Percentiles rank a stretch among this genome's conserved stretches.
These are phyloP conservation scores for Blastobotrys proliferans DNA, from an alignment of 1,139 yeast species.

Conservation along the genomic window DNA sequence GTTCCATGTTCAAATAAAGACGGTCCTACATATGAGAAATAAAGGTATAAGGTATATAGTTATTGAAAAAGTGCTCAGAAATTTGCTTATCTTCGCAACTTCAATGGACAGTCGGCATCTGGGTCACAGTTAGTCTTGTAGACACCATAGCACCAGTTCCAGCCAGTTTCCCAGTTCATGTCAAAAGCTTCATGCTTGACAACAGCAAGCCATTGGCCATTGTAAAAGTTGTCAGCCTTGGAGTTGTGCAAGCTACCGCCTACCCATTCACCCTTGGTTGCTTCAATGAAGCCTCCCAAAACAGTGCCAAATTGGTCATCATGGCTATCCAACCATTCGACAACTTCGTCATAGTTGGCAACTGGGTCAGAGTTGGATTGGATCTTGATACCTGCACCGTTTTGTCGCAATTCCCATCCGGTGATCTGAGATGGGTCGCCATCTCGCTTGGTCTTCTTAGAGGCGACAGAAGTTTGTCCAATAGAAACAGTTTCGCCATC, in stretches of 20 bases:
- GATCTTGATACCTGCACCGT: slow-evolving; percentile 8
- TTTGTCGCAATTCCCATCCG: slow-evolving; percentile 7
- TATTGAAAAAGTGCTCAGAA: too few relatives aligned
- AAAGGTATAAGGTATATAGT: too few relatives aligned
- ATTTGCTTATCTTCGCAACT: too few relatives aligned
- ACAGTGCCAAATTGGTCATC: slow-evolving; percentile 3
- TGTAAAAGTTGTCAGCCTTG: slow-evolving; percentile 1
- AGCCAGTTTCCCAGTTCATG: slow-evolving; percentile 8
- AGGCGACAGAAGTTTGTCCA: slow-evolving; percentile 5
- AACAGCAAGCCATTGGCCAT: slow-evolving; percentile 10
- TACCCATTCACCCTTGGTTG: slow-evolving; percentile 3
- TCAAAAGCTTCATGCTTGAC: slow-evolving; percentile 8
- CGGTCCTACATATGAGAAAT: too few relatives aligned
- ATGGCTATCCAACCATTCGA: slow-evolving; percentile 3
- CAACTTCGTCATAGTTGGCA: slow-evolving; percentile 8
- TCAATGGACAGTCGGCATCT: slow-evolving; percentile 2
- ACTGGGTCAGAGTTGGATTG: slow-evolving; percentile 10
- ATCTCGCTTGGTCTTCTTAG: slow-evolving; percentile 1
- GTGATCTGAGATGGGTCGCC: slow-evolving; percentile 6
- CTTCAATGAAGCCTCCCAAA: slow-evolving; percentile 4
- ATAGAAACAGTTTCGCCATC: slow-evolving; percentile 4
- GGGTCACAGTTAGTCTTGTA: slow-evolving; percentile 9
- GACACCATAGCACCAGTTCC: slow-evolving; percentile 12
- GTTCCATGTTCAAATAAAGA: too few relatives aligned
- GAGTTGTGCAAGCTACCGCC: slow-evolving; percentile 4